Percentiles rank a stretch among this genome's conserved stretches.
Conservation (phyloP, 2,329 filamentous ascomycete genomes). For the Trichoderma citrinoviride region DNA sequence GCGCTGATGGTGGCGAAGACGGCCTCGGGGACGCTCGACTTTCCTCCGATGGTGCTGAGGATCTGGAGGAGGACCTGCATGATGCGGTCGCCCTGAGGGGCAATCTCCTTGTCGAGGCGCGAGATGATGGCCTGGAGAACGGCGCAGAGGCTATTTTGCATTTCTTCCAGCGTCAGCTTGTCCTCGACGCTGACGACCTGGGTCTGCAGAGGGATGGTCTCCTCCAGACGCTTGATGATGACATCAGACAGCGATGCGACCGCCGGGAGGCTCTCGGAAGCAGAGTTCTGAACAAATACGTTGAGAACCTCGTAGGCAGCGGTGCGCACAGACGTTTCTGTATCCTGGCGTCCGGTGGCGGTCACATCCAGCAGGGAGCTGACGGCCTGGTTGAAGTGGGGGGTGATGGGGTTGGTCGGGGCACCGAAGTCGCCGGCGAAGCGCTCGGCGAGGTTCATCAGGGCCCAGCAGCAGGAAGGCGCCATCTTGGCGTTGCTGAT, state of each 20-base stretch:
- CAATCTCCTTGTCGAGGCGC: conserved; percentile 86
- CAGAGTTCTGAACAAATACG: conserved; percentile 87
- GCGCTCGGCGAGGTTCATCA: conserved; percentile 97
- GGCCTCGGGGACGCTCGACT: conserved; percentile 92
- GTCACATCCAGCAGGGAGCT: conserved; percentile 82
- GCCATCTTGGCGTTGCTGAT: conserved; percentile 95
- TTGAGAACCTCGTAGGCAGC: conserved; percentile 97
- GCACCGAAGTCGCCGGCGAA: conserved; percentile 85
- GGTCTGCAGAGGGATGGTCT: conserved; percentile 81
- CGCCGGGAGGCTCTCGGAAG: conserved; percentile 76
- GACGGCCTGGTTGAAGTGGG: conserved; percentile 91
- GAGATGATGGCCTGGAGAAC: conserved; percentile 90
- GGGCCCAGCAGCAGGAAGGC: conserved; percentile 95
- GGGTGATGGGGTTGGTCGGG: conserved; percentile 75
- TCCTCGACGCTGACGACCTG: conserved; percentile 98
- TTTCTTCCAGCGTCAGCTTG: conserved; percentile 91
- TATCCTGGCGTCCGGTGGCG: conserved; percentile 63
- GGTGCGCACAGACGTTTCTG: conserved; percentile 85
- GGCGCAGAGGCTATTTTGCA: conserved; percentile 92
- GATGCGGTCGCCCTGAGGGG: conserved; percentile 85
- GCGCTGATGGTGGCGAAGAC: conserved; percentile 89
- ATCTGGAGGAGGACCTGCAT: conserved; percentile 87
- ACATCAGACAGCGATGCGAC: conserved; percentile 83
- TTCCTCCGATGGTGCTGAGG: conserved; percentile 70
- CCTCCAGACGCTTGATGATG: conserved; percentile 85